Base-by-base conservation (phyloP, 495 filamentous ascomycete species). In the Penicillium ucsense region DNA sequence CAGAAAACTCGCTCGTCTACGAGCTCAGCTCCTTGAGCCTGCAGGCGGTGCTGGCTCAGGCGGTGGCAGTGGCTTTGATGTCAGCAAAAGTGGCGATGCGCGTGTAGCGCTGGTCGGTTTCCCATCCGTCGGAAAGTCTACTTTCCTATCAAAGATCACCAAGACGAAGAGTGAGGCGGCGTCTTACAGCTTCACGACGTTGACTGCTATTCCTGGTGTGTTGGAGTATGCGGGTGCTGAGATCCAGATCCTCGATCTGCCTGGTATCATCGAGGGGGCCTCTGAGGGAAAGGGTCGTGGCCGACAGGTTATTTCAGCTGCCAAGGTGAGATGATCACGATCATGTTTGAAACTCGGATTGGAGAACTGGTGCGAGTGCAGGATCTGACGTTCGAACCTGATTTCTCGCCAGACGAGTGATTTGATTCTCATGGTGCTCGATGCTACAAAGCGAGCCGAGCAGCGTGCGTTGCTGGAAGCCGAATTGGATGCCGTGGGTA, bases 91-190 rank as follows among this genome's bases (percentile, higher is more conserved):
- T 56, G 94, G 94, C 53, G 94, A 99, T 72, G 94, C 94, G 0
- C 85, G 94, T 47, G 96, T 99, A 62, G 91, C 94, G 2, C 80
- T 99, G 10, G 94, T 99, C 44, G 94, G 94, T 37, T 97, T 99
- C 53, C 94, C 94, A 0, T 99, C 94, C 2, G 94, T 99, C 39
- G 94, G 94, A 59, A 99, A 99, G 71, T 99, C 94, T 6, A 99
- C 94, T 0, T 96, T 99, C 58, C 69, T 99, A 31, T 96, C 94
- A 48, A 97, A 99, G 61, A 95, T 99, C 68, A 99, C 94, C 46
- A 97, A 96, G 66, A 99, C 94, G 30, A 94, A 89, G 64, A 92
- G 88, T 52, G 92, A 95, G 64, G 88, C 96, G 32, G 94, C 94
- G 3, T 85, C 92, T 0, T 99, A 99, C 66, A 84, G 89, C 47